A percentile compares a stretch with the other conserved stretches of the same genome.
These are phyloP conservation scores for Aspergillus sp. DNA, from an alignment of 2,329 filamentous ascomycete species.

Conservation along the genomic window DNA sequence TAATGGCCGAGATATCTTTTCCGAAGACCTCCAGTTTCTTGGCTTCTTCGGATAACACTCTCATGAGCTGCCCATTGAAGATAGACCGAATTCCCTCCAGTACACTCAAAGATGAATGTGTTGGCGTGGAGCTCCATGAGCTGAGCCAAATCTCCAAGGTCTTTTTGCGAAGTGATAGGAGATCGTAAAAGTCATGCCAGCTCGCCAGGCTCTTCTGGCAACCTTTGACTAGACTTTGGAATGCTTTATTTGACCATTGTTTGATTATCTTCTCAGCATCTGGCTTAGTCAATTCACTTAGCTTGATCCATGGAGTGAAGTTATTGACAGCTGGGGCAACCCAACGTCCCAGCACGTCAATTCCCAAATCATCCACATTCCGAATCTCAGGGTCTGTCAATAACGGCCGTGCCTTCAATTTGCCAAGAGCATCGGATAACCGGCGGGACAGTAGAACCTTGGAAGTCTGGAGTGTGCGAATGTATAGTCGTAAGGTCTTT, in stretches of 20 bases:
- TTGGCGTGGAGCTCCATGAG: slow-evolving; percentile 57
- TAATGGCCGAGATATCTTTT: slow-evolving; percentile 56
- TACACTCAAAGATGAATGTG: slow-evolving; percentile 53
- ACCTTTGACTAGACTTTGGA: slow-evolving; percentile 57
- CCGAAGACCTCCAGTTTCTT: slow-evolving; percentile 62
- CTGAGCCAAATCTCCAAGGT: slow-evolving; percentile 73
- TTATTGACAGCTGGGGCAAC: slow-evolving; percentile 76
- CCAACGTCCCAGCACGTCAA: slow-evolving; percentile 76
- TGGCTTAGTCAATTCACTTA: slow-evolving; percentile 65
- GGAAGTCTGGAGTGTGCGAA: slow-evolving; percentile 71
- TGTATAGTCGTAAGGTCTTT: slow-evolving; percentile 66
- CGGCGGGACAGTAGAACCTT: slow-evolving; percentile 69
- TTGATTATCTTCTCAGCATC: slow-evolving; percentile 59
- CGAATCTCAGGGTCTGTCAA: slow-evolving; percentile 66
- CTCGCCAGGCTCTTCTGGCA: slow-evolving; percentile 56
- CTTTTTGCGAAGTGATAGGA: slow-evolving; percentile 65
- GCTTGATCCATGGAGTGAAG: slow-evolving; percentile 81
- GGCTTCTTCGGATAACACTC: slow-evolving; percentile 60
- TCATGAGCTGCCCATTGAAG: slow-evolving; percentile 64
- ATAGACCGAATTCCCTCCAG: slow-evolving; percentile 63
- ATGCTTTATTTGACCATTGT: slow-evolving; percentile 60
- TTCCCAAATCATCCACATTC: slow-evolving; percentile 62
- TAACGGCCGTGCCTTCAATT: slow-evolving; percentile 65
- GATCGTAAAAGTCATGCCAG: slow-evolving; percentile 61
- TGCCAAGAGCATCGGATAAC: slow-evolving; percentile 63